Conservation (phyloP, 2,329 filamentous ascomycete species). For the Aspergillus pseudoglaucus region DNA sequence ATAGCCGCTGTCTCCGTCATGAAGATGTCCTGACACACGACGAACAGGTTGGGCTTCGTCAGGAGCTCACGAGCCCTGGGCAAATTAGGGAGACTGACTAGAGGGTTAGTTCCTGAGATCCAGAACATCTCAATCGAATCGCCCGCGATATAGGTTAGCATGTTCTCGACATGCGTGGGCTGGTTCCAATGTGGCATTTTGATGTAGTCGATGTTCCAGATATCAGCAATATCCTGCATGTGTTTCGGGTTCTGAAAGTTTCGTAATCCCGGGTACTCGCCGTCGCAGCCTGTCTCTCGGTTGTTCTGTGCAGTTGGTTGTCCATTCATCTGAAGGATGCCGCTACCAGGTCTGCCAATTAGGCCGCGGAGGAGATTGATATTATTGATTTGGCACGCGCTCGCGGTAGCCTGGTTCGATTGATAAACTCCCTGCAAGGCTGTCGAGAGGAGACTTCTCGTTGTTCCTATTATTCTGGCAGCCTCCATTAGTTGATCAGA, state of each 20-base stretch:
- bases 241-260: conserved; percentile 30
- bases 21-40: conserved; percentile 34
- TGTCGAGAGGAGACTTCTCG: conserved; percentile 28
- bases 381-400: conserved; percentile 37
- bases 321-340: conserved; percentile 36
- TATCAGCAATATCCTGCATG: conserved; percentile 30
- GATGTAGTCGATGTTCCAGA: conserved; percentile 32
- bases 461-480: conserved; percentile 27
- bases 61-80: conserved; percentile 22
- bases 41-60: conserved; percentile 27
- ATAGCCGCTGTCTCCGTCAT: conserved; percentile 31
- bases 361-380: conserved; percentile 33
- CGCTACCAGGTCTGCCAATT: conserved; percentile 30
- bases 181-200: conserved; percentile 34
- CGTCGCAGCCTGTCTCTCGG: conserved; percentile 34
- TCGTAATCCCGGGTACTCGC: conserved; percentile 34
- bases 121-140: conserved; percentile 34
- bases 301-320: conserved; percentile 38
- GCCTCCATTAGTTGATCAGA: conserved; percentile 22
- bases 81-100: conserved; percentile 33
- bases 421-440: conserved; percentile 37
- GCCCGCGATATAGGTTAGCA: conserved; percentile 30
- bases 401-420: conserved; percentile 36
- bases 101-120: conserved; percentile 34
- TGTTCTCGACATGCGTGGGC: conserved; percentile 32